Conservation (phyloP, 2,329 filamentous ascomycete species). For the Nannizziopsis barbatae region DNA sequence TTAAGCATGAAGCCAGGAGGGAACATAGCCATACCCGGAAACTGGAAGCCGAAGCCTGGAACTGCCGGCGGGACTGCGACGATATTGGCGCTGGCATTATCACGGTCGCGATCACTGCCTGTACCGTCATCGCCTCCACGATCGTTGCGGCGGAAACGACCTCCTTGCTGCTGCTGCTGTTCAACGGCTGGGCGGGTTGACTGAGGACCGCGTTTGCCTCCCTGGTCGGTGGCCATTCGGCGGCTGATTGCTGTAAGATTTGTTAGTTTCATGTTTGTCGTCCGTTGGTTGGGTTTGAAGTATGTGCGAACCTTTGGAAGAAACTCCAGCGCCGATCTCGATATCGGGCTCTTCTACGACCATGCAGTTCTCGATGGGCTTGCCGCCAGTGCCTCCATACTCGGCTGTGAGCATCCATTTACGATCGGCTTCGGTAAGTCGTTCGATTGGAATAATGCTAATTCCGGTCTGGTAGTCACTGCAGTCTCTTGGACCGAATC, state of each 20-base stretch:
- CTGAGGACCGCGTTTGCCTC: slow-evolving; percentile 40
- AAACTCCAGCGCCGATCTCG: slow-evolving; percentile 93
- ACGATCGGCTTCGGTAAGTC: slow-evolving; percentile 87
- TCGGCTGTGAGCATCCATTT: slow-evolving; percentile 96
- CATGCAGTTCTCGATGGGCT: slow-evolving; percentile 66
- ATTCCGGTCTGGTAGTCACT: slow-evolving; percentile 89
- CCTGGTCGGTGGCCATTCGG: slow-evolving; percentile 42
- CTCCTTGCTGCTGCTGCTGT: slow-evolving; percentile 9
- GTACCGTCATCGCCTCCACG: slow-evolving; percentile 14
- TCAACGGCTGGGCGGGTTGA: slow-evolving; percentile 31
- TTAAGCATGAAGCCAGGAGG: slow-evolving; percentile 39
- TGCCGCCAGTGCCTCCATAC: slow-evolving; percentile 82
- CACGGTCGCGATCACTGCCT: slow-evolving; percentile 26
- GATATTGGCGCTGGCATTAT: slow-evolving; percentile 29
- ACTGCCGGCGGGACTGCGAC: slow-evolving; percentile 45
- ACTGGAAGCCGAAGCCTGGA: slow-evolving; percentile 45
- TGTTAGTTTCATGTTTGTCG: slow-evolving; percentile 14
- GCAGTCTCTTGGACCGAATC: slow-evolving; percentile 92
- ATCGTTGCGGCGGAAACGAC: slow-evolving; percentile 23
- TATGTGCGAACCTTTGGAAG: slow-evolving; percentile 59
- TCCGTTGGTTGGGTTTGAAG: background rate
- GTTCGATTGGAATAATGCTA: slow-evolving; percentile 83
- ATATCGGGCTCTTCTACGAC: slow-evolving; percentile 96
- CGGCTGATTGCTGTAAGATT: slow-evolving; percentile 37
- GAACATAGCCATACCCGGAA: slow-evolving; percentile 40